Percentiles rank a stretch among this genome's conserved stretches.
phyloP scores from a whole-genome alignment of 2,329 filamentous ascomycete genomes.

The Clarireedia homoeocarpa region DNA sequence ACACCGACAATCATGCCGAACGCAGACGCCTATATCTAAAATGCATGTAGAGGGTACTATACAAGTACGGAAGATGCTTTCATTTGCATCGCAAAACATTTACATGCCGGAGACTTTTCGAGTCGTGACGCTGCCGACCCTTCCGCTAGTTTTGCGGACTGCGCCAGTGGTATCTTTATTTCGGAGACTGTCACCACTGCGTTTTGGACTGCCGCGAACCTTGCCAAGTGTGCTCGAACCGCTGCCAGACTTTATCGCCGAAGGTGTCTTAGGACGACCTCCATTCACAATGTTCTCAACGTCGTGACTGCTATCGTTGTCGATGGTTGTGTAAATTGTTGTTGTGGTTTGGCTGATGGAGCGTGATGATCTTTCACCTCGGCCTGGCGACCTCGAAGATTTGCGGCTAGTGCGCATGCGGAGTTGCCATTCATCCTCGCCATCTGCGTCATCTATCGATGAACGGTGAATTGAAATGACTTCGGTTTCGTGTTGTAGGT shows the following conservation, averaged over 20 bases:
- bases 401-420: conserved; percentile 64
- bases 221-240: conserved; percentile 46
- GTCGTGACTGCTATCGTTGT: conserved; percentile 63
- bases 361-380: conserved; percentile 45
- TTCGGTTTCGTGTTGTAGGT: conserved; percentile 48
- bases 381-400: conserved; percentile 53
- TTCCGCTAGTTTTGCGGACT: conserved; percentile 59
- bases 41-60: conserved; percentile 17
- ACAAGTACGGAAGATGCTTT: conserved; percentile 22
- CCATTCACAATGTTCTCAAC: conserved; percentile 58
- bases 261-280: conserved; percentile 44
- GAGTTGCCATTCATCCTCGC: conserved; percentile 62
- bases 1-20: conserved; percentile 2
- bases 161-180: conserved; percentile 43
- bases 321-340: conserved; percentile 55
- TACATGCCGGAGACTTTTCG: conserved; percentile 29
- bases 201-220: conserved; percentile 52
- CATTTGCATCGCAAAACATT: conserved; percentile 14
- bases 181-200: conserved; percentile 41
- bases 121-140: conserved; percentile 49
- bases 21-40: conserved; percentile 5
- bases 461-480: conserved; percentile 52
- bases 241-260: conserved; percentile 42
- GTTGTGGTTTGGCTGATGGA: conserved; percentile 71
- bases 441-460: conserved; percentile 65